Conservation (phyloP, 495 filamentous ascomycete genomes). For the Penicillium cinerascens region DNA sequence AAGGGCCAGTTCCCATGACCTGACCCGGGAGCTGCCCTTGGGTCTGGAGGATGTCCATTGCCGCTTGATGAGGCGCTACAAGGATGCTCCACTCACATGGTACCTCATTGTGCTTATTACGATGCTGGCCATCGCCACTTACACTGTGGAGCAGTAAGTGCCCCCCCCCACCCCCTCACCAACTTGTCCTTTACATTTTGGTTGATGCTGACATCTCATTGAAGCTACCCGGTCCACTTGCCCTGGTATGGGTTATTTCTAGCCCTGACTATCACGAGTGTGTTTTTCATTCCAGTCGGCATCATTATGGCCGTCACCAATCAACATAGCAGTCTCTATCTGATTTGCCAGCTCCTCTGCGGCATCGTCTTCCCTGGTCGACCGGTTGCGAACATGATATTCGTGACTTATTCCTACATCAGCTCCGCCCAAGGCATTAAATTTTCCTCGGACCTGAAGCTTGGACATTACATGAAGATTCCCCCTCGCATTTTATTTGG, state of each 20-base stretch:
- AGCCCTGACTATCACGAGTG: conserved; percentile 59
- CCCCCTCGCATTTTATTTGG: conserved; percentile 71
- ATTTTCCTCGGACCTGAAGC: conserved; percentile 53
- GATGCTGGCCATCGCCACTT: conserved; percentile 26
- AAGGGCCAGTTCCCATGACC: conserved; percentile 15
- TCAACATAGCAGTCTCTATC: conserved; percentile 72
- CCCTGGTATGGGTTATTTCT: conserved; percentile 81
- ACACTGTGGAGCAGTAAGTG: conserved; percentile 36
- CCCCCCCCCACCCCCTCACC: conserved; percentile 64
- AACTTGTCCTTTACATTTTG: conserved; percentile 37
- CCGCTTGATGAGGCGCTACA: conserved; percentile 55
- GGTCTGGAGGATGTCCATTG: conserved; percentile 57
- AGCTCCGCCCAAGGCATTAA: conserved; percentile 50
- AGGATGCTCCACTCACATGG: conserved; percentile 68
- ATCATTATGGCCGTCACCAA: conserved; percentile 89
- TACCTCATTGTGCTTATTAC: conserved; percentile 50
- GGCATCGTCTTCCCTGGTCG: conserved; percentile 75
- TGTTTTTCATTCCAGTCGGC: conserved; percentile 80
- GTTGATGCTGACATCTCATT: neutral
- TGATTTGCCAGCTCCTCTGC: conserved; percentile 74
- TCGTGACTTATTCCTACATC: conserved; percentile 73
- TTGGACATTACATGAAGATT: conserved; percentile 93
- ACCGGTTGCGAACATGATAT: conserved; percentile 87
- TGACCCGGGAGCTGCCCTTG: conserved; percentile 14
- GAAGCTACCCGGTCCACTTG: conserved; percentile 59